Conservation (phyloP, 768 basidiomycete genomes). For the Amanita inopinata region DNA sequence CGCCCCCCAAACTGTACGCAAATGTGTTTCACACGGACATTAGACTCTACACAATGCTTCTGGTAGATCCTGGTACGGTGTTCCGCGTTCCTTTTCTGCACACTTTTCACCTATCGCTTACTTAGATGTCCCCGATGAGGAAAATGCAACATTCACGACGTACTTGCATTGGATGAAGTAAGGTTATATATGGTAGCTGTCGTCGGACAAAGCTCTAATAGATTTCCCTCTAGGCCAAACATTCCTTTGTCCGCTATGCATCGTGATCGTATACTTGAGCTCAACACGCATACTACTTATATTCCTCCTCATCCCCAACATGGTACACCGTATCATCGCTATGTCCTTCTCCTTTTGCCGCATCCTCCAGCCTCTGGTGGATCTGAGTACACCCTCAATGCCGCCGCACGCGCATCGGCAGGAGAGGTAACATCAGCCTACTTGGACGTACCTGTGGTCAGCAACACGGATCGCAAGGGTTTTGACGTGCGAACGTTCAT, state of each 20-base stretch:
- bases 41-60: slow-evolving; percentile 77
- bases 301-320: slow-evolving; percentile 88
- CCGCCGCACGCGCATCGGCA: slow-evolving; percentile 22
- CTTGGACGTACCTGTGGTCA: slow-evolving; percentile 38
- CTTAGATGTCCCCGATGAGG: slow-evolving; percentile 75
- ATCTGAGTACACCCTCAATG: slow-evolving; percentile 24
- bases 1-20: slow-evolving; percentile 55
- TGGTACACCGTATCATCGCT: slow-evolving; percentile 88
- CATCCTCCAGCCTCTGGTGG: slow-evolving; percentile 38
- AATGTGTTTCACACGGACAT: slow-evolving; percentile 78
- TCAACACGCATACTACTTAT: slow-evolving; percentile 60
- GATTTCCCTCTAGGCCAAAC: slow-evolving; percentile 51
- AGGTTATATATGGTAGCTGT: slow-evolving; percentile 18
- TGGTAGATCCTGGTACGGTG: slow-evolving; percentile 73
- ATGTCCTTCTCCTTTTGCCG: slow-evolving; percentile 65
- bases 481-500: slow-evolving; percentile 66
- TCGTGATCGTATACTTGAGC: slow-evolving; percentile 28
- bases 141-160: slow-evolving; percentile 50
- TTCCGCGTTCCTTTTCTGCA: background rate
- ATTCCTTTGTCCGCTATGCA: slow-evolving; percentile 61
- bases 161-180: slow-evolving; percentile 86
- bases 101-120: background rate
- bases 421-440: slow-evolving; percentile 24
- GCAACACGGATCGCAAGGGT: slow-evolving; percentile 36
- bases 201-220: slow-evolving; percentile 7